A percentile compares a stretch with the other conserved stretches of the same genome.
These are phyloP conservation scores for Cenchrus americanus DNA, from an alignment of 176 grass and related monocot species.

Conservation along the genomic window DNA sequence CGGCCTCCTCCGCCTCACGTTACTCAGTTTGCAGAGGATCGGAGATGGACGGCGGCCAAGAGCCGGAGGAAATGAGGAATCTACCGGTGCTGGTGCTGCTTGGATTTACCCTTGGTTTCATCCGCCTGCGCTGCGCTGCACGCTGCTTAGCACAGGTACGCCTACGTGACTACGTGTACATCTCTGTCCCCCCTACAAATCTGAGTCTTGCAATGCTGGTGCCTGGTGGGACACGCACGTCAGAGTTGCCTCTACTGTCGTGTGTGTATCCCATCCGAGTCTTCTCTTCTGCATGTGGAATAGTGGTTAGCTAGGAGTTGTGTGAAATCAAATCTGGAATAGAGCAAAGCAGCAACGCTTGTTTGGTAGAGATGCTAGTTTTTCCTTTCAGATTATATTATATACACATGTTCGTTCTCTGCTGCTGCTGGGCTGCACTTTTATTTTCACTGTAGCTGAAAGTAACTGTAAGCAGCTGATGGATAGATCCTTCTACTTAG, in stretches of 20 bases:
- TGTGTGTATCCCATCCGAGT: background rate
- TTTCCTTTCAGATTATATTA: background rate
- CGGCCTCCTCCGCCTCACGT: conserved; percentile 24
- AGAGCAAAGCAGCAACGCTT: background rate
- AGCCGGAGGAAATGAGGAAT: conserved; percentile 51
- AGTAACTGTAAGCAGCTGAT: conserved; percentile 34
- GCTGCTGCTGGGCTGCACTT: background rate
- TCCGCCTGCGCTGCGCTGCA: conserved; percentile 1
- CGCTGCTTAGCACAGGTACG: conserved; percentile 30
- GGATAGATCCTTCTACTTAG: conserved; percentile 43
- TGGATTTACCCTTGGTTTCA: conserved; percentile 44
- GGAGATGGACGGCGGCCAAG: conserved; percentile 21
- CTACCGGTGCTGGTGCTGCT: conserved; percentile 45
- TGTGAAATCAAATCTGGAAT: background rate
- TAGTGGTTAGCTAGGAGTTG: background rate
- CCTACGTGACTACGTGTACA: conserved; percentile 1
- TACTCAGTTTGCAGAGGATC: conserved; percentile 35
- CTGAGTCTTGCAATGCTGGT: conserved; percentile 30
- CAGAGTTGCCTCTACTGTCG: background rate
- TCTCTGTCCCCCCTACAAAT: conserved; percentile 18
- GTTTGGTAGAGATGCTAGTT: background rate
- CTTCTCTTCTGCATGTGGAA: background rate
- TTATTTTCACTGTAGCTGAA: conserved; percentile 23
- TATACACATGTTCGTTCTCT: background rate
- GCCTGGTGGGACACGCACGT: background rate